phyloP scores from a whole-genome alignment of 352 stramenopile species.

The Phytopythium helicoides region DNA sequence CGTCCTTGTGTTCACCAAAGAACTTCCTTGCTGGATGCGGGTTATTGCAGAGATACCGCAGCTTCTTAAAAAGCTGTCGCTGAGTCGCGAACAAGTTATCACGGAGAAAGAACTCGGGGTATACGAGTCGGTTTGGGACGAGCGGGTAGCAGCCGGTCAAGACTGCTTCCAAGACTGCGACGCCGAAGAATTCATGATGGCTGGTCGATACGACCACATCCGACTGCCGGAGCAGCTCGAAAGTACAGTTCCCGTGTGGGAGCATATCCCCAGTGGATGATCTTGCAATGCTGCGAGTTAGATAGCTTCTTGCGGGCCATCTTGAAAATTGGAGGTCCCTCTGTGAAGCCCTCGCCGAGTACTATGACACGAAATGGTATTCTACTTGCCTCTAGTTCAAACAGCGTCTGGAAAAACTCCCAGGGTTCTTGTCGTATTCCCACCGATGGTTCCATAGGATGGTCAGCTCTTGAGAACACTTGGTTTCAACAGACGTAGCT shows the following conservation, averaged over 20 bases:
- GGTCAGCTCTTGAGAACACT: conserved; percentile 11
- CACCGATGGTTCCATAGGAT: conserved; percentile 57
- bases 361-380: conserved; percentile 36
- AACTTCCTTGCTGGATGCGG: conserved; percentile 18
- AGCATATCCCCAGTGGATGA: conserved; percentile 41
- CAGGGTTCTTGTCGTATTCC: conserved; percentile 62
- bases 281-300: conserved; percentile 13
- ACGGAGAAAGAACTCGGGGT: conserved; percentile 39
- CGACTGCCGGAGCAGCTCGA: conserved; percentile 23
- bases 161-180: conserved; percentile 47
- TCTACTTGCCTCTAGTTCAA: conserved; percentile 22
- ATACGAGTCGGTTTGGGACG: conserved; percentile 48
- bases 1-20: conserved; percentile 2
- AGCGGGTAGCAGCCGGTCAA: conserved; percentile 45
- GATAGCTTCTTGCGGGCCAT: conserved; percentile 20
- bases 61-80: conserved; percentile 42
- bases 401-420: conserved; percentile 43
- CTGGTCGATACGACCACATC: conserved; percentile 59
- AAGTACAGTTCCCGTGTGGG: conserved; percentile 29
- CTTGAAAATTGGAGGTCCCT: conserved; percentile 26
- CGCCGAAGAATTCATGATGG: conserved; percentile 57
- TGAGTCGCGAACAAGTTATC: conserved; percentile 40
- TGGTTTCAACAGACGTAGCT: neutral
- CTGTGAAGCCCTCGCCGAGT: conserved; percentile 33
- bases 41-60: conserved; percentile 36